Conservation (phyloP, 2,329 filamentous ascomycete genomes). For the Chaetomiaceae sp. region DNA sequence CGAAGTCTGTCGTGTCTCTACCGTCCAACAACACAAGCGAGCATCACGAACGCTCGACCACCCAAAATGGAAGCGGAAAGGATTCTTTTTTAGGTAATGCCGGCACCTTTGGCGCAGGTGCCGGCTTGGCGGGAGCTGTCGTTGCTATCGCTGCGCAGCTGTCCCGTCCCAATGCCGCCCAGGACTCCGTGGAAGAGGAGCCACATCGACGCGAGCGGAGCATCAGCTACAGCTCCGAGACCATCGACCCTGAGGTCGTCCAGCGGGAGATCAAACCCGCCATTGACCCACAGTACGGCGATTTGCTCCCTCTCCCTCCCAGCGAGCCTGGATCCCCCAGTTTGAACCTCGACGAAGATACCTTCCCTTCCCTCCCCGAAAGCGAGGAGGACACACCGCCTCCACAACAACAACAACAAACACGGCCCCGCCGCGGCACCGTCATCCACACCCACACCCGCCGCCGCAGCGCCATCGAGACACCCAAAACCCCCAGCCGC, state of each 20-base stretch:
- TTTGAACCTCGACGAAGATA: conserved; percentile 27
- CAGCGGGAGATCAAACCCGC: conserved; percentile 55
- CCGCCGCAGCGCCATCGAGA: conserved; percentile 43
- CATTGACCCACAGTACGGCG: conserved; percentile 60
- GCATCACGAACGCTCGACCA: conserved; percentile 8
- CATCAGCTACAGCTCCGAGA: conserved; percentile 30
- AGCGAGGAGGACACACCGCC: conserved; percentile 54
- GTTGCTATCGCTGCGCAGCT: conserved; percentile 33
- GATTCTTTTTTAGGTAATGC: conserved; percentile 68
- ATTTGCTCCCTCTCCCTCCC: conserved; percentile 58
- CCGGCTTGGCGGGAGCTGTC: conserved; percentile 52
- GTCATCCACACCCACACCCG: conserved; percentile 33
- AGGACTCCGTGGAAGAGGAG: conserved; percentile 31
- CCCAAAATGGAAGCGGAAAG: conserved; percentile 30
- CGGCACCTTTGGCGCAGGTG: conserved; percentile 64
- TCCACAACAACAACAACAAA: too few relatives aligned
- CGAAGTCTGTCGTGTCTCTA: conserved; percentile 40
- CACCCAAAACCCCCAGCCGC: conserved; percentile 47
- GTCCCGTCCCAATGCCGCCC: conserved; percentile 28
- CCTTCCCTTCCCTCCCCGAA: conserved; percentile 50
- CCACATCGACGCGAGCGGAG: conserved; percentile 14
- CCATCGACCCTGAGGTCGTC: conserved; percentile 52
- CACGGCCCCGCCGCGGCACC: conserved; percentile 31
- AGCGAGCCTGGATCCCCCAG: conserved; percentile 49
- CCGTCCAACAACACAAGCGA: conserved; percentile 35